Percentiles rank a stretch among this genome's conserved stretches.
phyloP scores from a whole-genome alignment of 164 flowering plant species.

The Taxillus chinensis region DNA sequence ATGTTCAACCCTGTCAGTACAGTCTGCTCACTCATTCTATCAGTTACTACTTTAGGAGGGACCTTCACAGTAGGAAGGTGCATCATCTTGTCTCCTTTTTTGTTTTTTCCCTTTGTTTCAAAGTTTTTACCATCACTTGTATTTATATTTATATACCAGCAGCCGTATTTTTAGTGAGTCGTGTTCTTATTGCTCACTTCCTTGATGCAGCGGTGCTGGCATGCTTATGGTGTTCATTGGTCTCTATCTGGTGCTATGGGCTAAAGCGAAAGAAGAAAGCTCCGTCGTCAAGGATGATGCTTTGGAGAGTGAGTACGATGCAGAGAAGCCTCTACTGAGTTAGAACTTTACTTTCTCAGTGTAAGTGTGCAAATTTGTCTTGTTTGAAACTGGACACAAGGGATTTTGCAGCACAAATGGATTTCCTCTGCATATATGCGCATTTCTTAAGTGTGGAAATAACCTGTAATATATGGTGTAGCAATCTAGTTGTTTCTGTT shows the following conservation, averaged over 20 bases:
- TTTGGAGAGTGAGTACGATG: constrained; percentile 22
- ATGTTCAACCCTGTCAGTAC: constrained; percentile 70
- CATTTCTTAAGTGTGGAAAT: too few relatives aligned
- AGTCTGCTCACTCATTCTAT: constrained; percentile 41
- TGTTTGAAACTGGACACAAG: background rate
- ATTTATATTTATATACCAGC: too few relatives aligned
- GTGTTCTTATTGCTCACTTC: background rate
- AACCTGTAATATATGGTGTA: too few relatives aligned
- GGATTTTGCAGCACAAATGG: too few relatives aligned
- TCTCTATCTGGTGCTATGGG: constrained; percentile 79
- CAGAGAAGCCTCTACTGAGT: constrained; percentile 55
- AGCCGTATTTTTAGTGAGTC: background rate
- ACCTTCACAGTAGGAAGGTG: constrained; percentile 54
- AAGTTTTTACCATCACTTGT: too few relatives aligned
- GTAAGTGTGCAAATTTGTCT: background rate
- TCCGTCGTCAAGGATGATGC: background rate
- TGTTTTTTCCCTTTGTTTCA: too few relatives aligned
- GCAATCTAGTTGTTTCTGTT: too few relatives aligned
- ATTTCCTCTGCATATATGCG: too few relatives aligned
- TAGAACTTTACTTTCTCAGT: constrained; percentile 8
- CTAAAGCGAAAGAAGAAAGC: constrained; percentile 63
- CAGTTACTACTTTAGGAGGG: constrained; percentile 47
- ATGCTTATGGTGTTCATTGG: constrained; percentile 76
- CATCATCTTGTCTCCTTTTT: too few relatives aligned
- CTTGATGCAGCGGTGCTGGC: constrained; percentile 46